phyloP scores from a whole-genome alignment of 805 yeast species.

The Ogataea corticis region DNA sequence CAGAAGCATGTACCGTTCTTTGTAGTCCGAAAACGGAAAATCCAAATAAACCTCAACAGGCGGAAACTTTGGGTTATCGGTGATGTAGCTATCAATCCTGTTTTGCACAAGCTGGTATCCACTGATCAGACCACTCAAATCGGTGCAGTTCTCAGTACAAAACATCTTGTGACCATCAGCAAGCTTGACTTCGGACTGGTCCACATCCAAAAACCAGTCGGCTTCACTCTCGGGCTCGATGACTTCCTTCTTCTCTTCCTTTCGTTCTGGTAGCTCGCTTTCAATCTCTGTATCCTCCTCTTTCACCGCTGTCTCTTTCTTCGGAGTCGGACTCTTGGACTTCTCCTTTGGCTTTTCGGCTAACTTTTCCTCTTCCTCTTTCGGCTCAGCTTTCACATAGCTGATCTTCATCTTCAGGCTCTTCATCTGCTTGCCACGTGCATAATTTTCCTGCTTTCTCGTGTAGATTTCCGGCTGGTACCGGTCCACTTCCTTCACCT shows the following conservation, averaged over 20 bases:
- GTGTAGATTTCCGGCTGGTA: conserved; percentile 17
- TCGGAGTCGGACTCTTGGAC: too few species aligned
- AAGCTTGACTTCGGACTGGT: conserved; percentile 16
- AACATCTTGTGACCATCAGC: conserved; percentile 22
- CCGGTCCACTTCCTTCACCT: conserved; percentile 20
- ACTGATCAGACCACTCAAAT: conserved; percentile 10
- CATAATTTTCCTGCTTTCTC: neutral
- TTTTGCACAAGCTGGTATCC: conserved; percentile 23
- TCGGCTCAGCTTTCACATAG: conserved; percentile 3
- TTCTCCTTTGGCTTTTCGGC: neutral
- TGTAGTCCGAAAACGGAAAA: conserved; percentile 46
- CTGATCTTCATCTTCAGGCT: conserved; percentile 13
- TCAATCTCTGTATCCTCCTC: conserved; percentile 8
- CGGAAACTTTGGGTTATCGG: conserved; percentile 21
- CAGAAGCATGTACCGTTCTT: conserved; percentile 50
- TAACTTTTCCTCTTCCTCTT: conserved; percentile 3
- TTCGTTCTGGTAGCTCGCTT: neutral
- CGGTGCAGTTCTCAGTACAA: too few species aligned
- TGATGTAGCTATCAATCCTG: conserved; percentile 27
- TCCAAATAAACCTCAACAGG: conserved; percentile 30
- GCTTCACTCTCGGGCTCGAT: conserved; percentile 7
- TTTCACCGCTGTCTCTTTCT: neutral
- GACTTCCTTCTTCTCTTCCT: conserved; percentile 6
- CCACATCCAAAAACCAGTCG: conserved; percentile 26
- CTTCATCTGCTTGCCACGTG: conserved; percentile 7